A percentile compares a stretch with the other conserved stretches of the same genome.
phyloP scores from a whole-genome alignment of 305 asterid species.

The Striga hermonthica region DNA sequence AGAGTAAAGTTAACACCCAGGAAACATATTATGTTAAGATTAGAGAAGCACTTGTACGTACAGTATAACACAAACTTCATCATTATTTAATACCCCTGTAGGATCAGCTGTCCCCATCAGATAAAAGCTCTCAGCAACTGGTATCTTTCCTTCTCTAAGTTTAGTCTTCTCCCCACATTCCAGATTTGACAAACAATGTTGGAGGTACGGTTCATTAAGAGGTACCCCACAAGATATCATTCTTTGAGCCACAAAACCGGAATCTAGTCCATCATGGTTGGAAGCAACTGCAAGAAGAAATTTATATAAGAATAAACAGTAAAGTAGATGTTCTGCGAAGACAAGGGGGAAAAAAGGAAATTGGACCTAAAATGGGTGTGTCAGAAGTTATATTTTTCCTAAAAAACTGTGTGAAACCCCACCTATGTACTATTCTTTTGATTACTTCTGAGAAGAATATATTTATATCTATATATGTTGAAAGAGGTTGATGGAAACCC shows the following conservation, averaged over 20 bases:
- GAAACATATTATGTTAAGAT: constrained; percentile 14
- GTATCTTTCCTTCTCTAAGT: constrained; percentile 61
- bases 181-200: constrained; percentile 46
- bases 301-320: constrained; percentile 5
- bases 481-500: too few species aligned
- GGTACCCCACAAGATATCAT: constrained; percentile 73
- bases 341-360: not conserved
- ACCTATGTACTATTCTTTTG: too few species aligned
- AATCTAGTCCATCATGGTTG: constrained; percentile 47
- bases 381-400: too few species aligned
- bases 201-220: constrained; percentile 71
- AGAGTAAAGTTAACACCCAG: constrained; percentile 2
- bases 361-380: not conserved
- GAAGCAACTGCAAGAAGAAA: constrained; percentile 56
- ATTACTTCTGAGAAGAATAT: too few species aligned
- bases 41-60: constrained; percentile 42
- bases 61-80: constrained; percentile 84
- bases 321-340: constrained; percentile 4
- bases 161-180: constrained; percentile 39
- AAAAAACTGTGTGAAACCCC: too few species aligned
- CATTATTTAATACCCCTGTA: constrained; percentile 49
- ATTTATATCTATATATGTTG: too few species aligned
- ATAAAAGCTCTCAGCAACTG: constrained; percentile 70
- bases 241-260: constrained; percentile 44
- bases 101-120: constrained; percentile 94